Evolutionary conservation across 2,329 filamentous ascomycete species (phyloP).

Genomic region (Claviceps cyperi): DNA sequence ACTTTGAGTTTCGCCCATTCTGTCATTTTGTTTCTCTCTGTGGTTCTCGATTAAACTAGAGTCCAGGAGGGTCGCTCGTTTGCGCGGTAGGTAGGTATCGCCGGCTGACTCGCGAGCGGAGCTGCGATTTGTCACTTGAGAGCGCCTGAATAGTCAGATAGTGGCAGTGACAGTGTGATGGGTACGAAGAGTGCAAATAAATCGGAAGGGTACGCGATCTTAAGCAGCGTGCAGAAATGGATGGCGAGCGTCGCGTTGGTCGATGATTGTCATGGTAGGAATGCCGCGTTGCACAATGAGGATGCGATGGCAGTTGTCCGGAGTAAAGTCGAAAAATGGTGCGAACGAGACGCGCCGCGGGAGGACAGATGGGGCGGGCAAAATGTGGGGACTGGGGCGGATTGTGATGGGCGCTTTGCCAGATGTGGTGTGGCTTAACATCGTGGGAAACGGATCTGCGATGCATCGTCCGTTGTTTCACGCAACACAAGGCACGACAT

Average conservation of each 20-base stretch:
- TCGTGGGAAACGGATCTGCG: background rate
- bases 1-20: slow-evolving; percentile 53
- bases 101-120: no score
- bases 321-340: background rate
- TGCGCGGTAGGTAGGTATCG: background rate
- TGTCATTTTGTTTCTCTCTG: slow-evolving; percentile 22
- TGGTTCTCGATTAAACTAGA: background rate
- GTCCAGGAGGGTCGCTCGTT: no score
- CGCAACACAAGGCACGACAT: no score
- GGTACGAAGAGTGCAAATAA: background rate
- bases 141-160: no score
- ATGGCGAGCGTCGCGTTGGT: background rate
- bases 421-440: background rate
- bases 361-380: background rate
- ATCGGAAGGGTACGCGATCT: background rate
- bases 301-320: background rate
- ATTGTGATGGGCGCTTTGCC: background rate
- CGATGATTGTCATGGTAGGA: background rate
- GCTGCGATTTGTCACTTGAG: no score
- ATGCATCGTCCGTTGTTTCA: background rate
- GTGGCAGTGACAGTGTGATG: no score
- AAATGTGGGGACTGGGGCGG: background rate
- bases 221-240: background rate
- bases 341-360: background rate
- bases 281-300: background rate